Evolutionary conservation across 1,139 yeast genomes (phyloP).

Genomic region (Suhomyces anneliseae): DNA sequence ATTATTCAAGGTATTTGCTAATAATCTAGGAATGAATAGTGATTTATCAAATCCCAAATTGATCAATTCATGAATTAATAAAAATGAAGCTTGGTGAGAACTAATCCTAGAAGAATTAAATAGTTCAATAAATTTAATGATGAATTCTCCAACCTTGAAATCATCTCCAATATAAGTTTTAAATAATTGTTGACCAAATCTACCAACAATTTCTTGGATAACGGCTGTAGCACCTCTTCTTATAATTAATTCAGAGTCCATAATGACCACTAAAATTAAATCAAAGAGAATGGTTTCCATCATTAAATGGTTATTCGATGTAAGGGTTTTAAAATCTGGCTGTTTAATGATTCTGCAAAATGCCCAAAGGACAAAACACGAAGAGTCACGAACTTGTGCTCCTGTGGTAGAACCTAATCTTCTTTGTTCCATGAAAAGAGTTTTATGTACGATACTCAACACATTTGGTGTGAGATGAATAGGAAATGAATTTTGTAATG

Average conservation of each 20-base stretch:
- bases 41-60: conserved; percentile 27
- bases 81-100: conserved; percentile 25
- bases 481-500: conserved; percentile 32
- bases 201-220: conserved; percentile 78
- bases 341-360: conserved; percentile 28
- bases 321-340: conserved; percentile 11
- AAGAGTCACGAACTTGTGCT: conserved; percentile 74
- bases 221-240: conserved; percentile 87
- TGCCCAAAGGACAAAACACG: conserved; percentile 66
- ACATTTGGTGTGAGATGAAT: conserved; percentile 22
- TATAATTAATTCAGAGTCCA: conserved; percentile 72
- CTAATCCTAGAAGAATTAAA: conserved; percentile 26
- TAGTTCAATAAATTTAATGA: conserved; percentile 57
- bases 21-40: conserved; percentile 29
- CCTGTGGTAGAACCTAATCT: conserved; percentile 56
- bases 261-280: conserved; percentile 55
- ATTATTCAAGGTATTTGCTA: conserved; percentile 23
- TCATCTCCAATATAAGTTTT: conserved; percentile 14
- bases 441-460: conserved; percentile 37
- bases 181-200: conserved; percentile 52
- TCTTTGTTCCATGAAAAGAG: conserved; percentile 56
- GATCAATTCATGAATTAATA: conserved; percentile 24
- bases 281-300: conserved; percentile 35
- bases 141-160: conserved; percentile 30
- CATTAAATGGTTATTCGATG: conserved; percentile 16